Evolutionary conservation across 2,329 filamentous ascomycete species (phyloP).

Genomic region (Dendrostoma leiphaemia): DNA sequence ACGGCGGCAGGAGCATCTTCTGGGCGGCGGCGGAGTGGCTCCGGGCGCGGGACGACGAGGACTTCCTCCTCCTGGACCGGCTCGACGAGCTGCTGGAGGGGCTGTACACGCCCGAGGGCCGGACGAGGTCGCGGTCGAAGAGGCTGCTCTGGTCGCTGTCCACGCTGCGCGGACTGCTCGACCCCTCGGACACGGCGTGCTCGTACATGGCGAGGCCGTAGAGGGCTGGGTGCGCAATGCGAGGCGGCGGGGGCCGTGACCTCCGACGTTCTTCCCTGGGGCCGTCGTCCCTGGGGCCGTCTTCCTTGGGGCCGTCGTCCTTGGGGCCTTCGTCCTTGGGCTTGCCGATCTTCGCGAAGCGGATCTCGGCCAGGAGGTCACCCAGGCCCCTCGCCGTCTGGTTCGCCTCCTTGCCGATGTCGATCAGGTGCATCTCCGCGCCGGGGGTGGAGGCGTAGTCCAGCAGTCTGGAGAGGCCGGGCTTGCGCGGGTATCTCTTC

Average conservation of each 20-base stretch:
- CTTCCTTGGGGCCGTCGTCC: background rate
- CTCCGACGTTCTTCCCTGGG: background rate
- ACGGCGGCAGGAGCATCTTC: background rate
- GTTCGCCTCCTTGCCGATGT: conserved; percentile 12
- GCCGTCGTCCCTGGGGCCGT: background rate
- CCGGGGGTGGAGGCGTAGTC: conserved; percentile 6
- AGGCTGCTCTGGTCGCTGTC: background rate
- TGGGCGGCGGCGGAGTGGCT: background rate
- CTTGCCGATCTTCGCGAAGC: conserved; percentile 7
- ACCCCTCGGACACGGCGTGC: background rate
- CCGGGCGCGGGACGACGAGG: background rate
- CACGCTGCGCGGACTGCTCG: conserved; percentile 4
- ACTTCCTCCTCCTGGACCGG: background rate
- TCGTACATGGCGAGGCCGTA: background rate
- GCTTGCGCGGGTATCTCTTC: background rate
- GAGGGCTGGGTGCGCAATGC: background rate
- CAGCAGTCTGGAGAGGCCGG: background rate
- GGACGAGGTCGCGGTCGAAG: background rate
- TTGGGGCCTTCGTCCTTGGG: background rate
- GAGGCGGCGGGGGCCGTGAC: background rate
- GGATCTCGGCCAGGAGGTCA: conserved; percentile 11
- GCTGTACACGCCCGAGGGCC: background rate
- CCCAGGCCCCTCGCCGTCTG: conserved; percentile 8
- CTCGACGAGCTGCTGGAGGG: conserved; percentile 2
- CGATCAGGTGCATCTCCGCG: conserved; percentile 9